Conservation (phyloP, 2,329 filamentous ascomycete genomes). For the Alternaria sp. region DNA sequence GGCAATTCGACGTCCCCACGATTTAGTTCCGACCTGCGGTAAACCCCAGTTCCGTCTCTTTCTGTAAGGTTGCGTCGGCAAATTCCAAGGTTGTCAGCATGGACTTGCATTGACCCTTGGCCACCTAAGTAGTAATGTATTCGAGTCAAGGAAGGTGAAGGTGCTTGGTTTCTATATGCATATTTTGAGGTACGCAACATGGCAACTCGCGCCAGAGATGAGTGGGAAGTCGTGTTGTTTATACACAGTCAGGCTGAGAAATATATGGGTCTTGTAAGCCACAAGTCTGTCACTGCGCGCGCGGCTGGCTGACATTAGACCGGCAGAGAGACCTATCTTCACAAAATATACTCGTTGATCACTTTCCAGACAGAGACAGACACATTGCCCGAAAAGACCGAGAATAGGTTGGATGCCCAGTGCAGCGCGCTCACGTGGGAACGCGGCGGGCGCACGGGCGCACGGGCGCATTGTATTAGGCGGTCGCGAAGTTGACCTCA, state of each 20-base stretch:
- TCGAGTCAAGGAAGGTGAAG: not conserved
- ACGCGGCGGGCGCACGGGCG: slow-evolving; percentile 20
- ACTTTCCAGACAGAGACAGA: not conserved
- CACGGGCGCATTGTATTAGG: slow-evolving; percentile 13
- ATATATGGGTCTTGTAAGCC: slow-evolving; percentile 1
- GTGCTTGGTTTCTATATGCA: not conserved
- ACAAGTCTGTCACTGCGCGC: not conserved
- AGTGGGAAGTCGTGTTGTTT: not conserved
- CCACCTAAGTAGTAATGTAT: not conserved
- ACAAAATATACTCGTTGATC: not conserved
- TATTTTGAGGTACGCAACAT: not conserved
- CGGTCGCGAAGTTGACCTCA: slow-evolving; percentile 22
- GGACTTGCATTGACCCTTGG: not conserved
- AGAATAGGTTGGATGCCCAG: not conserved
- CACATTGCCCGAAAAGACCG: too few species aligned
- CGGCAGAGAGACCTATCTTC: not conserved
- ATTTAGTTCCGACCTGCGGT: not conserved
- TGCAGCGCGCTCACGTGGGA: slow-evolving; percentile 14
- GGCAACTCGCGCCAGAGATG: not conserved
- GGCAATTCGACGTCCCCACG: not conserved
- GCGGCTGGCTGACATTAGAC: not conserved
- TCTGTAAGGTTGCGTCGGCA: not conserved
- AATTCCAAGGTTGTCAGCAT: not conserved
- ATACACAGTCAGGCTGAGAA: not conserved
- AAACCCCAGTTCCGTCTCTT: not conserved